phyloP scores from a whole-genome alignment of 2,329 filamentous ascomycete genomes.

The Penicillium janthinellum region DNA sequence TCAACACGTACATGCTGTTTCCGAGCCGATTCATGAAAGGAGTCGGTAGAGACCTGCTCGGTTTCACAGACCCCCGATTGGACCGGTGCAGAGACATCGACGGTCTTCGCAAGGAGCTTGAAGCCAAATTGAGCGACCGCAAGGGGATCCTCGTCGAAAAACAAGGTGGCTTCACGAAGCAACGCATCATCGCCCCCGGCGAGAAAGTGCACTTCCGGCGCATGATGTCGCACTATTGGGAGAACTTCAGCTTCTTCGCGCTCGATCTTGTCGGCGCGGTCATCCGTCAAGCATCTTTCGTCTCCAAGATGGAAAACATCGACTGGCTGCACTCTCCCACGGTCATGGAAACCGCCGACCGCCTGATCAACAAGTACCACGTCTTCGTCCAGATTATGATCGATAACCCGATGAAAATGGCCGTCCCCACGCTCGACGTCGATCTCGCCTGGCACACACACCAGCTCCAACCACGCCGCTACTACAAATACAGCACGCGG shows the following conservation, averaged over 20 bases:
- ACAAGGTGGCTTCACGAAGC: too few species aligned
- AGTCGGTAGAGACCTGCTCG: constrained; percentile 50
- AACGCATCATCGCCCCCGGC: neutral
- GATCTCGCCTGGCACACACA: constrained; percentile 42
- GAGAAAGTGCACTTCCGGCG: constrained; percentile 45
- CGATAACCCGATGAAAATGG: constrained; percentile 35
- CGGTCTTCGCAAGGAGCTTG: constrained; percentile 35
- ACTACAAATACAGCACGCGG: constrained; percentile 51
- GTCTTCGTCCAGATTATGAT: constrained; percentile 49
- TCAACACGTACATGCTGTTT: constrained; percentile 21
- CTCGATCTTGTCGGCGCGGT: constrained; percentile 46
- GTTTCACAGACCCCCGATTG: constrained; percentile 56
- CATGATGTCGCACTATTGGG: constrained; percentile 49
- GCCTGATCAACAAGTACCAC: constrained; percentile 56
- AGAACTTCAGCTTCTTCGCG: constrained; percentile 41
- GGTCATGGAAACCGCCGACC: constrained; percentile 62
- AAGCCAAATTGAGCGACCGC: constrained; percentile 48
- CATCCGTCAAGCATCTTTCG: constrained; percentile 45
- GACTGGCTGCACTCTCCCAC: constrained; percentile 78
- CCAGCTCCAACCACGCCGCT: constrained; percentile 27
- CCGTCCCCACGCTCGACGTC: constrained; percentile 39
- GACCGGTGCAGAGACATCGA: constrained; percentile 49
- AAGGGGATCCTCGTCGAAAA: constrained; percentile 24
- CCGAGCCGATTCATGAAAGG: constrained; percentile 11
- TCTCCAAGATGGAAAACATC: constrained; percentile 68